Base-by-base conservation (phyloP, 2,329 filamentous ascomycete species). In the Dothideomycetes sp. region DNA sequence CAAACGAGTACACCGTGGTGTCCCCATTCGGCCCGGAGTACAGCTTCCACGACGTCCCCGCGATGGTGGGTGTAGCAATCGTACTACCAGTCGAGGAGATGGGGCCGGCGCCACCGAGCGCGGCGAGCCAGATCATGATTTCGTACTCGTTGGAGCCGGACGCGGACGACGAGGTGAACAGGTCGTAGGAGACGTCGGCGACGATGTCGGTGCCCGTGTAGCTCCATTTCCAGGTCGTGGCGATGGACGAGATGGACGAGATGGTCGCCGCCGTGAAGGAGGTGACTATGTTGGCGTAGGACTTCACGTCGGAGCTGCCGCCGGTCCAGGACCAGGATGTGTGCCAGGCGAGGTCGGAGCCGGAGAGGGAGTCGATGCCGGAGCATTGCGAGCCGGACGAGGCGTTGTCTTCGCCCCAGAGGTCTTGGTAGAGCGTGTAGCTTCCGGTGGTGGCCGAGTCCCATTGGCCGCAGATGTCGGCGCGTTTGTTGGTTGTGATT, bases 81-180 rank as follows among this genome's bases (percentile, higher is more conserved):
- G 72, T 49, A 24, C 45, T 37, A 14, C 59, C 61, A 37, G 74
- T 73, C 22, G 65, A 76, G 37, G 55, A 65, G 61, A 79, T 75
- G 17, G 74, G 72, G 4, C 73, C 73, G 2, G 72, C 73, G 37
- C 70, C 69, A 18, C 70, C 73, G 33, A 77, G 57, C 19, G 71
- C 72, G 3, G 63, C 69, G 34, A 79, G 62, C 77, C 77, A 81
- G 47, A 81, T 67, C 77, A 81, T 81, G 49, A 81, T 63, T 57
- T 81, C 77, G 51, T 74, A 79, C 49, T 73, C 62, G n/a, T 65
- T 52, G 34, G 47, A 53, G 31, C 62, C 65, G 19, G 58, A 57
- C 2, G 70, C 63, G 14, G 62, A 62, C 31, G 68, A 63, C 5
- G 62, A 61, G 12, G 74, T 75, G 59, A 80, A 80, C 37, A 79